Percentiles rank a stretch among this genome's conserved stretches.
Conservation (phyloP, 1,284 basidiomycete species). For the Nidula niveotomentosa region DNA sequence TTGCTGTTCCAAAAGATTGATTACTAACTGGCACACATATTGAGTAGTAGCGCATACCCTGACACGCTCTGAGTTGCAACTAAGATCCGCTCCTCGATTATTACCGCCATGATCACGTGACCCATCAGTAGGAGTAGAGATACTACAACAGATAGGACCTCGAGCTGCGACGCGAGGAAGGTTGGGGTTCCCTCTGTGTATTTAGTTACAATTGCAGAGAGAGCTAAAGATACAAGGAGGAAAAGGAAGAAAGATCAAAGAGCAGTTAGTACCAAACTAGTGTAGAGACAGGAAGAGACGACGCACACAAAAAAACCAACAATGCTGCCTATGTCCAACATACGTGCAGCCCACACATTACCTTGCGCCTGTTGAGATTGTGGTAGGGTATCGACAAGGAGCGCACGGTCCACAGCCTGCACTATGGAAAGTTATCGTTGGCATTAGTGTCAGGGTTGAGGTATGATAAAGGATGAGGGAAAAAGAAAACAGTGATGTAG, state of each 20-base stretch:
- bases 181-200: slow-evolving; percentile 68
- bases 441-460: background rate
- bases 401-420: slow-evolving; percentile 81
- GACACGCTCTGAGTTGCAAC: slow-evolving; percentile 17
- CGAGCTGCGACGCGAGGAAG: slow-evolving; percentile 70
- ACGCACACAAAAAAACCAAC: slow-evolving; percentile 86
- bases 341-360: slow-evolving; percentile 94
- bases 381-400: slow-evolving; percentile 73
- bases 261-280: too few species aligned
- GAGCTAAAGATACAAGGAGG: background rate
- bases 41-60: slow-evolving; percentile 3
- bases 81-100: slow-evolving; percentile 80
- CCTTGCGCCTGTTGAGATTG: slow-evolving; percentile 78
- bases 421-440: slow-evolving; percentile 38
- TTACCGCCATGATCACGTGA: slow-evolving; percentile 59
- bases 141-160: slow-evolving; percentile 68
- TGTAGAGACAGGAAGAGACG: background rate
- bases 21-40: background rate
- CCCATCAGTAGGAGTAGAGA: slow-evolving; percentile 50
- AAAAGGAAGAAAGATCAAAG: slow-evolving; percentile 1
- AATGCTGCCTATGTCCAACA: slow-evolving; percentile 83
- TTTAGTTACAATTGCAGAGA: background rate
- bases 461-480: too few species aligned
- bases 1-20: slow-evolving; percentile 16
- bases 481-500: too few species aligned